Percentiles rank a stretch among this genome's conserved stretches.
These are phyloP conservation scores for Solanum clarkiae DNA, from an alignment of 257 asterid genomes.

Conservation along the genomic window DNA sequence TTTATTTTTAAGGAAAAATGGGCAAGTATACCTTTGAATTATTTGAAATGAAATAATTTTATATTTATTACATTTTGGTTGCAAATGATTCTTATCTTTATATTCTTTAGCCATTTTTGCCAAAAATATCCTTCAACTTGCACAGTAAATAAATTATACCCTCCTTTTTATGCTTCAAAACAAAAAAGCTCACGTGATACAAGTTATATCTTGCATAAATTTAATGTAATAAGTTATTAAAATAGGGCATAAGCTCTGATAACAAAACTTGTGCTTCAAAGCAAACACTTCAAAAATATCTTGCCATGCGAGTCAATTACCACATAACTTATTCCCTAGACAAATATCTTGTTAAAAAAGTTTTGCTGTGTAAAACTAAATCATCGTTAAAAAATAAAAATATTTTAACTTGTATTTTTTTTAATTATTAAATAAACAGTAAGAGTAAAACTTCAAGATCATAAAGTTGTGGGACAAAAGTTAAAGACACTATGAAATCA, in stretches of 20 bases:
- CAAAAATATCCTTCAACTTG: not conserved
- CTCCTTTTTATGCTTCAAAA: not conserved
- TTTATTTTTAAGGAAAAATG: not conserved
- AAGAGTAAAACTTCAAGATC: not conserved
- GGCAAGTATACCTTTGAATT: not conserved
- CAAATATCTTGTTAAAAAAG: too few relatives aligned
- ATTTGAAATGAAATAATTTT: not conserved
- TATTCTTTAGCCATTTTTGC: too few relatives aligned
- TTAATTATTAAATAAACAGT: too few relatives aligned
- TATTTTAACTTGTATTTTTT: not conserved
- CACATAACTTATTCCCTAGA: not conserved
- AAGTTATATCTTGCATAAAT: too few relatives aligned
- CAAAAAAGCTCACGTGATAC: not conserved
- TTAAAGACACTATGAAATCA: too few relatives aligned
- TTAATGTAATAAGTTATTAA: too few relatives aligned
- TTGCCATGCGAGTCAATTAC: not conserved
- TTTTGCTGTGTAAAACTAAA: not conserved
- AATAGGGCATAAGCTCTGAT: too few relatives aligned
- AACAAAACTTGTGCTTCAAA: not conserved
- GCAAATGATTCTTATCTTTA: not conserved
- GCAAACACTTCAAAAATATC: not conserved
- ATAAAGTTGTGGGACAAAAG: too few relatives aligned
- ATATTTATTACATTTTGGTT: too few relatives aligned
- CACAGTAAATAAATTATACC: not conserved
- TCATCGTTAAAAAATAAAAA: too few relatives aligned